These are phyloP conservation scores for Phytophthora kernoviae DNA, from an alignment of 352 stramenopile genomes.

Conservation along the genomic window DNA sequence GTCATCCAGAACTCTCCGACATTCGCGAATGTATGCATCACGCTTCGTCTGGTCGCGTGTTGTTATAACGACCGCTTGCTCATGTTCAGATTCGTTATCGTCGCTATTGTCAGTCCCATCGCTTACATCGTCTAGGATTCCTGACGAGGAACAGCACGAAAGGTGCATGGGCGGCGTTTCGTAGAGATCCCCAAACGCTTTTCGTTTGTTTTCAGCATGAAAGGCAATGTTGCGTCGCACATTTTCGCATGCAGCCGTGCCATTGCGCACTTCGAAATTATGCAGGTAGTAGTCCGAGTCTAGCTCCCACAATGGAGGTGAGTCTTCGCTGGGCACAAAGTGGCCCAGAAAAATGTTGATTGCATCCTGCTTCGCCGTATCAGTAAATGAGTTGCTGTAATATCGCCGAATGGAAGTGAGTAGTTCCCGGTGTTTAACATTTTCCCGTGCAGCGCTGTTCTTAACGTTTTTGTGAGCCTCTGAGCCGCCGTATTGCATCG, in stretches of 20 bases:
- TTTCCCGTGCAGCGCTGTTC: constrained; percentile 81
- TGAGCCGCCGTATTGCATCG: constrained; percentile 99
- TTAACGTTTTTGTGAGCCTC: constrained; percentile 99
- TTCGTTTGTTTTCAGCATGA: constrained; percentile 65
- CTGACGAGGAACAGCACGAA: constrained; percentile 41
- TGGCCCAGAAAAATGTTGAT: constrained; percentile 99
- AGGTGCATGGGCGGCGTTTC: constrained; percentile 27
- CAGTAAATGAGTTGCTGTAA: constrained; percentile 99
- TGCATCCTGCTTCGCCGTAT: constrained; percentile 98
- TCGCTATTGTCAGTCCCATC: constrained; percentile 35
- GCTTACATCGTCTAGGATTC: constrained; percentile 35
- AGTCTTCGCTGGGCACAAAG: constrained; percentile 74
- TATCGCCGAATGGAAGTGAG: constrained; percentile 98
- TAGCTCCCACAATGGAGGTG: constrained; percentile 80
- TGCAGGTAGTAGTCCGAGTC: constrained; percentile 92
- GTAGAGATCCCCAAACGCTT: constrained; percentile 43
- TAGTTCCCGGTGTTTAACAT: constrained; percentile 96
- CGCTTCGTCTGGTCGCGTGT: constrained; percentile 57
- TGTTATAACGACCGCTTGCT: constrained; percentile 22
- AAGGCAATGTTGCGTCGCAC: constrained; percentile 66
- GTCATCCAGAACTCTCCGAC: constrained; percentile 72
- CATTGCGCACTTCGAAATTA: constrained; percentile 88
- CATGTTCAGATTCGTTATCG: constrained; percentile 29
- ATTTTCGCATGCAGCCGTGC: constrained; percentile 60
- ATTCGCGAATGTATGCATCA: constrained; percentile 81